These are phyloP conservation scores for Talaromyces atroroseus DNA, from an alignment of 2,329 filamentous ascomycete species.

Conservation along the genomic window DNA sequence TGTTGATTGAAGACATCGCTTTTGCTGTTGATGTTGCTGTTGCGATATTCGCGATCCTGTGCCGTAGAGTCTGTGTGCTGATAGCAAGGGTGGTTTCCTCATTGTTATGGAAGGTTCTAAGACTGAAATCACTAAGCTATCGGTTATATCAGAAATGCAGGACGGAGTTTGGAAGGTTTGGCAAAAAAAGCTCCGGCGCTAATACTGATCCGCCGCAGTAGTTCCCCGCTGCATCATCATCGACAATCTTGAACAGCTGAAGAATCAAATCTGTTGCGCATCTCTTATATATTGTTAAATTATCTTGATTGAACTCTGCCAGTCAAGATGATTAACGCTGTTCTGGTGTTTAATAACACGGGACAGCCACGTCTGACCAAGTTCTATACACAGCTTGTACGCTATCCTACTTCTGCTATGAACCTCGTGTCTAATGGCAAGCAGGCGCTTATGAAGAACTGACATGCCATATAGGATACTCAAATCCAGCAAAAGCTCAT, in stretches of 20 bases:
- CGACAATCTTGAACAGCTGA: slow-evolving; percentile 2
- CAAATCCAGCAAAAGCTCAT: slow-evolving; percentile 95
- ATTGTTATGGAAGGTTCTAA: background rate
- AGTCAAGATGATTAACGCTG: slow-evolving; percentile 85
- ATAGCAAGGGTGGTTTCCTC: background rate
- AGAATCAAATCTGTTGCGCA: background rate
- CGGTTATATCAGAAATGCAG: background rate
- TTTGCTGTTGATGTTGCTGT: background rate
- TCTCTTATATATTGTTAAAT: background rate
- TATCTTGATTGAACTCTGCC: background rate
- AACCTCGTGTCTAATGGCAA: slow-evolving; percentile 6
- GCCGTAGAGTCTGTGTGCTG: background rate
- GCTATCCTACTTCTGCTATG: slow-evolving; percentile 16
- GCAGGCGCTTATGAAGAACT: background rate
- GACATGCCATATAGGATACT: slow-evolving; percentile 63
- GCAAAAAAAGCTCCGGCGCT: slow-evolving; percentile 7
- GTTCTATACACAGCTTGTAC: slow-evolving; percentile 94
- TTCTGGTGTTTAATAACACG: slow-evolving; percentile 97
- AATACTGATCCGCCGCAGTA: background rate
- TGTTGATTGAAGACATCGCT: background rate
- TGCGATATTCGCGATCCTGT: background rate
- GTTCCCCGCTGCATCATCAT: slow-evolving; percentile 2
- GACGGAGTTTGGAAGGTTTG: background rate
- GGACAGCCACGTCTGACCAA: slow-evolving; percentile 95
- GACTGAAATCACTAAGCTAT: background rate